Conservation (phyloP, 345 rosid species). For the Eucalyptus marginata region DNA sequence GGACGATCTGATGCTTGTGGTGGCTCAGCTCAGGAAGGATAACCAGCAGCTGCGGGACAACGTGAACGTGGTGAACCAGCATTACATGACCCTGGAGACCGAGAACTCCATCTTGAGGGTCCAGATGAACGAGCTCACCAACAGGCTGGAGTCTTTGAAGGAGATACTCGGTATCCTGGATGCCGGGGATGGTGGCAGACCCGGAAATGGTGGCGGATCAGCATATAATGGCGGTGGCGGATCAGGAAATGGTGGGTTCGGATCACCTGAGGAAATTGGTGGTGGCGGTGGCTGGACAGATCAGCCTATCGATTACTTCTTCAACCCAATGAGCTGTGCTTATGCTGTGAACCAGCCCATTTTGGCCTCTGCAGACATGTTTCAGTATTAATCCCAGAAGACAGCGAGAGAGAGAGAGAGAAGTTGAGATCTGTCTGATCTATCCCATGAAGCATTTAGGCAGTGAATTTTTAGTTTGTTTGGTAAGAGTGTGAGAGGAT, state of each 20-base stretch:
- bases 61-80: conserved; percentile 46
- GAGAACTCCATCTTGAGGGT: conserved; percentile 75
- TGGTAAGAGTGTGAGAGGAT: background rate
- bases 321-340: conserved; percentile 32
- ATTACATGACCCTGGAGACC: conserved; percentile 44
- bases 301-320: conserved; percentile 5
- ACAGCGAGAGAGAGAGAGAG: background rate
- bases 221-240: background rate
- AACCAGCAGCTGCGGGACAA: conserved; percentile 47
- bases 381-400: conserved; percentile 18
- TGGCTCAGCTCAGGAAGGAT: conserved; percentile 35
- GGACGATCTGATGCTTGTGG: conserved; percentile 65
- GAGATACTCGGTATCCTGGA: conserved; percentile 38
- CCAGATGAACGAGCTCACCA: conserved; percentile 53
- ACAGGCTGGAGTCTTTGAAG: conserved; percentile 61
- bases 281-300: background rate
- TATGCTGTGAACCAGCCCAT: conserved; percentile 51
- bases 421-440: background rate
- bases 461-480: background rate
- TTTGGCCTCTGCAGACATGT: conserved; percentile 59
- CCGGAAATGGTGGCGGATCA: background rate
- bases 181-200: background rate
- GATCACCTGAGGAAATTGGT: conserved; percentile 3
- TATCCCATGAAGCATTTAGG: background rate
- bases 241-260: background rate